Evolutionary conservation across 2,329 filamentous ascomycete species (phyloP), one percentile per base, ranked within the genome.

Genomic region (Penicillium olsonii): DNA sequence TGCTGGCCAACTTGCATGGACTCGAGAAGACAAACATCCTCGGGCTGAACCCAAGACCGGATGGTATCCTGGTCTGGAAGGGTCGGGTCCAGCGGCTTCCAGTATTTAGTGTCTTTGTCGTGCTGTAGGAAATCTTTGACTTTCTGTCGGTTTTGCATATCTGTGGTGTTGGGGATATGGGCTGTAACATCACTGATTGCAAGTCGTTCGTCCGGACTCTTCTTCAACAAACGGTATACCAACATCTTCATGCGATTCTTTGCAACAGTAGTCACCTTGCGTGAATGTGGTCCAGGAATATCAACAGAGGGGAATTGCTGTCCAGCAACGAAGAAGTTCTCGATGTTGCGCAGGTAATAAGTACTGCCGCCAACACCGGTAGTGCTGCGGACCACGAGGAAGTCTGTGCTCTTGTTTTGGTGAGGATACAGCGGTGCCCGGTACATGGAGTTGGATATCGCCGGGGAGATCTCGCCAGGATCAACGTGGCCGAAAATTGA

Each of bases 211-310:
- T 86, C 82, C 15, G 83, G 78, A 61, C 87, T 90, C 62, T 89
- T 88, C 54, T 86, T 83, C 62, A 95, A 89, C 68, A 96, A 85
- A 42, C 94, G 88, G 69, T 90, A 96, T 0, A 91, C 88, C 33
- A 99, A 85, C 87, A 96, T 96, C 76, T 94, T 96, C 71, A 99
- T 85, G 29, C 94, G 85, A 70, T 94, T 95, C 77, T 99, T 99
- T 29, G 90, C 87, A n/a, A 92, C 91, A 49, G 95, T 96, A 0
- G 94, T 99, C 24, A 97, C 92, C 69, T 94, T 95, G 53, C 94
- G 83, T 31, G 91, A 95, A 68, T 97, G 92, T 2, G 92, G 92
- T 0, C 92, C 92, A 3, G 94, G 94, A 5, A 99, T 88, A 63
- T 97, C 92, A 24, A 92, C 84, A 0, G 89, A 90, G 1, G 94